Evolutionary conservation across 352 stramenopile genomes (phyloP).

Genomic region (Pythium graminicola): DNA sequence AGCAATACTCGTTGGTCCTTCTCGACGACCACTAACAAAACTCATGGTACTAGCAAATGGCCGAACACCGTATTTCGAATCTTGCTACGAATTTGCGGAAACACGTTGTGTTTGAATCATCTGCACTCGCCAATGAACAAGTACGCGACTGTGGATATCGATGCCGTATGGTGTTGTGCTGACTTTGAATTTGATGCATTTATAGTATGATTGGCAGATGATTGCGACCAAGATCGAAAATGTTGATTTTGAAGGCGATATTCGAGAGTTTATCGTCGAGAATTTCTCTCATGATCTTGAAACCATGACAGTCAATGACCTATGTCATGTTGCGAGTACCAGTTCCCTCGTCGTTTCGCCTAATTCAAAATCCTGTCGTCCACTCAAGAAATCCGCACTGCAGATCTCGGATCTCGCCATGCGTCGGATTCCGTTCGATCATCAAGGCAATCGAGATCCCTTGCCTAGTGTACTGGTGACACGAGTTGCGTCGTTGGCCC

Average conservation of each 20-base stretch:
- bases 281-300: constrained; percentile 30
- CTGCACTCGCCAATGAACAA: constrained; percentile 73
- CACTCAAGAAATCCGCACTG: constrained; percentile 43
- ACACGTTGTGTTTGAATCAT: constrained; percentile 77
- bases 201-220: constrained; percentile 83
- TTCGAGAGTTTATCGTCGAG: constrained; percentile 60
- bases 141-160: constrained; percentile 22
- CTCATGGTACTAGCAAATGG: constrained; percentile 51
- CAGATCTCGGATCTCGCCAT: constrained; percentile 61
- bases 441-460: constrained; percentile 44
- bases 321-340: constrained; percentile 37
- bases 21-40: not conserved
- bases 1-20: not conserved
- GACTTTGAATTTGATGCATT: not conserved
- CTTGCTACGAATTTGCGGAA: constrained; percentile 71
- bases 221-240: constrained; percentile 62
- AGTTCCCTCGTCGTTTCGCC: constrained; percentile 35
- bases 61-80: constrained; percentile 64
- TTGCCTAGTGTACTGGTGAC: constrained; percentile 41
- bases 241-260: constrained; percentile 61
- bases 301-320: constrained; percentile 57
- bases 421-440: constrained; percentile 56
- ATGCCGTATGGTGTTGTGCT: not conserved
- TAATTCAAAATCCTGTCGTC: constrained; percentile 37
- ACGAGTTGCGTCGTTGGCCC: no score